A percentile compares a stretch with the other conserved stretches of the same genome.
Conservation (phyloP, 2,329 filamentous ascomycete genomes). For the Calonectria montana region DNA sequence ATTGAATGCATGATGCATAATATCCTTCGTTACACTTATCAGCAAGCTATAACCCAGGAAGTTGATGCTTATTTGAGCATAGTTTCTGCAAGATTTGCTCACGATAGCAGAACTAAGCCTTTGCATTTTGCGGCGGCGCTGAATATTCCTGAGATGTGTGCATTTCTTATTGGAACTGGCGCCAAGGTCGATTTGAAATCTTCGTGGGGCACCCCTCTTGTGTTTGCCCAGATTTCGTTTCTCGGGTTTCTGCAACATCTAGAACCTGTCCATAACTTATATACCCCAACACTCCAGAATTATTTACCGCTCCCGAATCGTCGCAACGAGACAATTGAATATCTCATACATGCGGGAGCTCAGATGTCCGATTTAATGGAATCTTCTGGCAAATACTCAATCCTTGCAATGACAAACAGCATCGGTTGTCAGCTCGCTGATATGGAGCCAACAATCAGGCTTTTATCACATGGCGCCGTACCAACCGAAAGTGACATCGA, state of each 20-base stretch:
- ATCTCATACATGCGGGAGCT: background rate
- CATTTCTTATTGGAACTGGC: background rate
- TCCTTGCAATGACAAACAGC: background rate
- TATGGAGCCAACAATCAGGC: background rate
- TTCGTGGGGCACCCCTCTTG: background rate
- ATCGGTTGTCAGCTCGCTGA: background rate
- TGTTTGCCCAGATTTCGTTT: background rate
- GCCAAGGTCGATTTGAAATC: background rate
- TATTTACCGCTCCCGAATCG: background rate
- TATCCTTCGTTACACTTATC: background rate
- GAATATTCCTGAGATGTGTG: conserved; percentile 20
- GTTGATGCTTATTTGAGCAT: background rate
- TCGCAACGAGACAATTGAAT: background rate
- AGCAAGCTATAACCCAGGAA: background rate
- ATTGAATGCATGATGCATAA: background rate
- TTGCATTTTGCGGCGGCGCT: conserved; percentile 26
- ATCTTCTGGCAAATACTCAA: background rate
- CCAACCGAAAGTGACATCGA: background rate
- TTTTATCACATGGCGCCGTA: background rate
- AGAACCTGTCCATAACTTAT: background rate
- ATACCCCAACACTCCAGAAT: background rate
- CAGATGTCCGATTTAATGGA: background rate
- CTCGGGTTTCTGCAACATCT: background rate
- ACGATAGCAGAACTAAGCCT: background rate
- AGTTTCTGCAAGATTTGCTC: background rate